Evolutionary conservation across 2,329 filamentous ascomycete genomes (phyloP).

Genomic region (Xylaria hypoxylon): DNA sequence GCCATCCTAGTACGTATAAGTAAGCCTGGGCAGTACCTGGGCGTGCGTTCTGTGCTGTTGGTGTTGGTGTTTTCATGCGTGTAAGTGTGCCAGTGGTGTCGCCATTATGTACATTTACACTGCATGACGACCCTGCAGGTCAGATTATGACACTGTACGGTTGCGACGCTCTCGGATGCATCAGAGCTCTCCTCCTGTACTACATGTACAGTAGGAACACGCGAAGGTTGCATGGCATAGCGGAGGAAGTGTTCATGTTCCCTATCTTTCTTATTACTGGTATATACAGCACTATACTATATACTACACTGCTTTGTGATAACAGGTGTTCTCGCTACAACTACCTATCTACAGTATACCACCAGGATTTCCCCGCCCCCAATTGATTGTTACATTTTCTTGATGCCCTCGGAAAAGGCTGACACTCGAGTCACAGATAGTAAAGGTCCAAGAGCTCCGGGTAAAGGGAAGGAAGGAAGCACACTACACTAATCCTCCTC

Average conservation of each 20-base stretch:
- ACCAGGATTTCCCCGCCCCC: no score
- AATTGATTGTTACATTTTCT: no score
- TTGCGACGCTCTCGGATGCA: conserved; percentile 2
- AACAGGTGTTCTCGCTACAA: neutral
- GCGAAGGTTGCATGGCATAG: conserved; percentile 11
- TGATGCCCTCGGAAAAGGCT: conserved; percentile 7
- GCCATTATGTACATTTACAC: neutral
- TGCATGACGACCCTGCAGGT: conserved; percentile 6
- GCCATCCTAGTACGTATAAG: neutral
- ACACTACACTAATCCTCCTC: neutral
- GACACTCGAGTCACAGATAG: neutral
- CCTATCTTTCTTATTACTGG: neutral
- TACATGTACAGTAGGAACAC: neutral
- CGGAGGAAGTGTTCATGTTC: neutral
- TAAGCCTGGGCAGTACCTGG: neutral
- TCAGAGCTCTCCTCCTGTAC: neutral
- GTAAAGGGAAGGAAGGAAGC: conserved; percentile 16
- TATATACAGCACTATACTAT: no score
- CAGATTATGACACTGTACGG: neutral
- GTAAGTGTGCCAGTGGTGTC: neutral
- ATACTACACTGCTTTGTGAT: no score
- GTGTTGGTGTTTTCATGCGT: conserved; percentile 4
- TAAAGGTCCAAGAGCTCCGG: neutral
- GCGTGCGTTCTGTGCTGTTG: neutral
- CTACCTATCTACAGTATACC: neutral